Conservation (phyloP, 148 eudicot species). For the Fagopyrum esculentum region DNA sequence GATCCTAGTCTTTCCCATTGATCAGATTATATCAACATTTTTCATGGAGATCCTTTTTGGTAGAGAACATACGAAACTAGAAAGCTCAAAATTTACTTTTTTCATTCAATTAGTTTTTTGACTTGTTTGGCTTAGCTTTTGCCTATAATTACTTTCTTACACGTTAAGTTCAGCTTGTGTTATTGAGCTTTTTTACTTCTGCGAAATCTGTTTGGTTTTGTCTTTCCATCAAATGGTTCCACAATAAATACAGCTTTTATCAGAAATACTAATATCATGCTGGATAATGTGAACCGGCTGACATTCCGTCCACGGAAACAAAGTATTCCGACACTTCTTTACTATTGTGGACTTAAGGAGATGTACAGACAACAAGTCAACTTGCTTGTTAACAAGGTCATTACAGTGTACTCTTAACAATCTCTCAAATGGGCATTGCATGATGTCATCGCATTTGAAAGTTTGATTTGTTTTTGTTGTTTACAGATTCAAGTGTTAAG, state of each 20-base stretch:
- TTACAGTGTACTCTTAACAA: conserved; percentile 3
- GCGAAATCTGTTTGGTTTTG: no score
- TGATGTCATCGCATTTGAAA: no score
- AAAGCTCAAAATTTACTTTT: neutral
- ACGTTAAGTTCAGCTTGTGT: neutral
- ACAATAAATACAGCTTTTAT: no score
- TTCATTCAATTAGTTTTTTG: neutral
- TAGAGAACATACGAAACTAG: neutral
- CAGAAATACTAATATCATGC: neutral
- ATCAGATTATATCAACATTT: no score
- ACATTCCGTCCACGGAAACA: neutral
- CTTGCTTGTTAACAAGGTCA: conserved; percentile 88
- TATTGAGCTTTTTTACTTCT: neutral
- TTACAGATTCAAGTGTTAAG: conserved; percentile 64
- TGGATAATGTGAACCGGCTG: no score
- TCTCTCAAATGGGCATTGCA: no score
- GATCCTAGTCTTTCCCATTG: no score
- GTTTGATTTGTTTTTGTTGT: neutral
- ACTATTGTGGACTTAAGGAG: conserved; percentile 81
- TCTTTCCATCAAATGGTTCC: no score
- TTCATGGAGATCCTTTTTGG: neutral
- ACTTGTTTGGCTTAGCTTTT: neutral
- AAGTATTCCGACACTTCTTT: neutral
- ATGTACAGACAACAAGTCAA: conserved; percentile 99
- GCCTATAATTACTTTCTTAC: neutral